Percentiles rank a stretch among this genome's conserved stretches.
These are phyloP conservation scores for Lipomyces japonicus DNA, from an alignment of 805 yeast species.

Conservation along the genomic window DNA sequence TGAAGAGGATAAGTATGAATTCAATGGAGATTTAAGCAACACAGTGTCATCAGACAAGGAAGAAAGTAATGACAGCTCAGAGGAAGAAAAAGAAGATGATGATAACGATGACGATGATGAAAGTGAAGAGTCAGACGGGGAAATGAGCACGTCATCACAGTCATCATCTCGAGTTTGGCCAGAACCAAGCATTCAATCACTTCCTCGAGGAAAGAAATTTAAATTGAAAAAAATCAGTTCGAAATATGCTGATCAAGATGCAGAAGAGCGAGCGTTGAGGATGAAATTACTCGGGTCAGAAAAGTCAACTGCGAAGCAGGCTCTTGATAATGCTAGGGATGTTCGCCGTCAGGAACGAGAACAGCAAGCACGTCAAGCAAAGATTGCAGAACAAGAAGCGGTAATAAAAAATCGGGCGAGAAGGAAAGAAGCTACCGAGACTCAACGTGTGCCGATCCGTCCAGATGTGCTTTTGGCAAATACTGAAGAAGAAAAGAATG, in stretches of 20 bases:
- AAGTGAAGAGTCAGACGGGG: conserved; percentile 9
- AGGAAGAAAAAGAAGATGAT: background rate
- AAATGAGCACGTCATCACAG: no score
- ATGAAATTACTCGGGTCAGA: conserved; percentile 83
- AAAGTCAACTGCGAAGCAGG: conserved; percentile 39
- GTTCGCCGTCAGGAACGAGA: conserved; percentile 31
- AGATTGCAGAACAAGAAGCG: conserved; percentile 32
- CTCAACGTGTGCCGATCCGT: conserved; percentile 22
- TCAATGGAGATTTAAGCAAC: no score
- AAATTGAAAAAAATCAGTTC: conserved; percentile 75
- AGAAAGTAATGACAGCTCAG: background rate
- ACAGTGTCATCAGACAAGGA: conserved; percentile 7
- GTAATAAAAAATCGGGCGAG: conserved; percentile 38
- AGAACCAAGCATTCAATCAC: conserved; percentile 36
- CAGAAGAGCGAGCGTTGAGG: conserved; percentile 69
- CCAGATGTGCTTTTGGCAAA: conserved; percentile 22
- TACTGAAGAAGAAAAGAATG: conserved; percentile 36
- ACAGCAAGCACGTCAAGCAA: conserved; percentile 17
- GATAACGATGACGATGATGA: background rate
- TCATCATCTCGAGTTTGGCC: background rate
- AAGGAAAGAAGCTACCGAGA: conserved; percentile 24
- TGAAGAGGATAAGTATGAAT: conserved; percentile 16
- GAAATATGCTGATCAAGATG: conserved; percentile 90
- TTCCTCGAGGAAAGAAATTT: conserved; percentile 77
- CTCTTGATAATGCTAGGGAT: conserved; percentile 19